Base-by-base conservation (phyloP, 139 green algal species). In the Micromonas pusilla region DNA sequence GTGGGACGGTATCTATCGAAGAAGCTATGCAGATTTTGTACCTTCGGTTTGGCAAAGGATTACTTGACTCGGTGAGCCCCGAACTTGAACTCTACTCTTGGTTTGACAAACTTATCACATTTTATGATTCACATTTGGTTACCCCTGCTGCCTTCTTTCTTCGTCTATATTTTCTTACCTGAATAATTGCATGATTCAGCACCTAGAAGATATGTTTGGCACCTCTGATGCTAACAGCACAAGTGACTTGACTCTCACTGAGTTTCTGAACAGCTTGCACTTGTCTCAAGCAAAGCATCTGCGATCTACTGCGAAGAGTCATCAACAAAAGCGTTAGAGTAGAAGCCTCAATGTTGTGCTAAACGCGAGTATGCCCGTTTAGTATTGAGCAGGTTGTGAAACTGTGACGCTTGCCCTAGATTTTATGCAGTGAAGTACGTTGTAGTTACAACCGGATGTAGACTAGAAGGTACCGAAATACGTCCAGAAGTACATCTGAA, bases 21-120 rank as follows among this genome's bases (percentile, higher is more conserved):
- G 85, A 91, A 70, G 90, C 90, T 1, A 94, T 96, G 89, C 90
- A 94, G 82, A 93, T 97, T 67, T 89, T 94, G 82, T 97, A 96
- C 86, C 87, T 98, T 39, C 84, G 91, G 26, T 92, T 93, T 54
- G 91, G 91, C 45, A 84, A 87, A 57, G 73, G 85, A 9, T 79
- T 72, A 2, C 68, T 85, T 23, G 81, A 85, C 54, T 80, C 70
- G 71, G 78, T 82, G 54, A 31, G 72, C 30, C 13, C 72, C 19
- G 16, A 32, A 20, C 53, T 21, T 20, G 20, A 21, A 64, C 53
- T 64, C 53, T 20, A 64, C 53, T n/a, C n/a, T n/a, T n/a, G n/a
- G 45, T 57, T 57, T 57, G 9, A 57, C 9, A 57, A 57, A 57
- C 9, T 23, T 57, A 9, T 57, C 20, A 60, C n/a, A n/a, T n/a